Evolutionary conservation across 202 grass and related monocot species (phyloP).

Genomic region (Saccharum hybrid): DNA sequence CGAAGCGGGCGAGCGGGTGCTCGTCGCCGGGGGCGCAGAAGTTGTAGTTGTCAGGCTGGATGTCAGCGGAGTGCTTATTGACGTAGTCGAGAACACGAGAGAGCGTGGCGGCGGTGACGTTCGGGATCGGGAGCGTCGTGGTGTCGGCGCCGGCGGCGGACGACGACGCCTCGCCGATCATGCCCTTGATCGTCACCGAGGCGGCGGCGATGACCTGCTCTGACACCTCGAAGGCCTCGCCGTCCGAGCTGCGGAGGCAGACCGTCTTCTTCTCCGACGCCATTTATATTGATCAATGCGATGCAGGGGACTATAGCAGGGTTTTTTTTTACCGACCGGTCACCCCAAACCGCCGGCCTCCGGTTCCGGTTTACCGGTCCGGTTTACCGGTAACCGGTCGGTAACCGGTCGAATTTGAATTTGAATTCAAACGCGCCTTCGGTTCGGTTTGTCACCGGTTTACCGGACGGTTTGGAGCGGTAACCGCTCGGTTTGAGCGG

Average conservation of each 20-base stretch:
- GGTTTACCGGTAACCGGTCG: no score
- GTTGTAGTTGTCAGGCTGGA: no score
- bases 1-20: conserved; percentile 38
- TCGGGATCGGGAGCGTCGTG: conserved; percentile 43
- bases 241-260: conserved; percentile 55
- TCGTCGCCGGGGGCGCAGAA: background rate
- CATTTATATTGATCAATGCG: background rate
- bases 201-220: conserved; percentile 46
- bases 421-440: no score
- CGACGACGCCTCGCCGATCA: conserved; percentile 14
- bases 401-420: no score
- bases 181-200: conserved; percentile 31
- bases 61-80: conserved; percentile 41
- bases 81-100: conserved; percentile 57
- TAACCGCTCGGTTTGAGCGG: no score
- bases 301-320: no score
- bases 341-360: no score
- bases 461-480: no score
- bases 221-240: conserved; percentile 52
- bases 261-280: conserved; percentile 44
- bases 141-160: background rate
- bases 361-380: no score
- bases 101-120: conserved; percentile 53
- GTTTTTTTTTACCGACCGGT: no score
- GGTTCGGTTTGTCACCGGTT: no score